Percentiles rank a stretch among this genome's conserved stretches.
Conservation (phyloP, 768 basidiomycete species). For the Hericium alpestre region DNA sequence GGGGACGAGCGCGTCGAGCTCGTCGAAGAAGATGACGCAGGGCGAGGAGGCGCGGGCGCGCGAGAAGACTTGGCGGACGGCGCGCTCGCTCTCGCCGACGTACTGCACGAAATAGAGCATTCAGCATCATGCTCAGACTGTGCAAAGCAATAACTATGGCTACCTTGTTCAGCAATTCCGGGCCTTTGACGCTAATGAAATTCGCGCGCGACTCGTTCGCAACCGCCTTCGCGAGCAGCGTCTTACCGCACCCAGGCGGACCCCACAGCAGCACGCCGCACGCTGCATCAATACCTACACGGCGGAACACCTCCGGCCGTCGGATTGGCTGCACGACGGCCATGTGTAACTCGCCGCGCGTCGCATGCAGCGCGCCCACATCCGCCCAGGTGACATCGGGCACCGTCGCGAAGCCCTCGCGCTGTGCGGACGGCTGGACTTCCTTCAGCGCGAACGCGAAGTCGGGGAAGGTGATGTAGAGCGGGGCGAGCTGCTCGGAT, state of each 20-base stretch:
- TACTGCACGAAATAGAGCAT: conserved; percentile 42
- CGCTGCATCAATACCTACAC: conserved; percentile 82
- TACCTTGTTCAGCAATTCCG: conserved; percentile 94
- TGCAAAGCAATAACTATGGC: conserved; percentile 4
- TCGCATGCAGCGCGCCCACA: conserved; percentile 80
- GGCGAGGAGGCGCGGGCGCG: conserved; percentile 89
- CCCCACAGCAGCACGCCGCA: conserved; percentile 98
- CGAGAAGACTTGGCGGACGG: conserved; percentile 89
- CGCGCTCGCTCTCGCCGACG: conserved; percentile 93
- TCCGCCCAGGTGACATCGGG: conserved; percentile 94
- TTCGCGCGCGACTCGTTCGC: conserved; percentile 93
- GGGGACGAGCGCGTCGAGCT: conserved; percentile 89
- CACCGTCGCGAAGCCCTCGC: conserved; percentile 96
- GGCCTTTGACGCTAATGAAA: conserved; percentile 97
- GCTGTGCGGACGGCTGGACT: conserved; percentile 91
- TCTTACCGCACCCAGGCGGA: conserved; percentile 97
- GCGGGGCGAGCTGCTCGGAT: conserved; percentile 62
- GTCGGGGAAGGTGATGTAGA: conserved; percentile 74
- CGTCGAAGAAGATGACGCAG: conserved; percentile 93
- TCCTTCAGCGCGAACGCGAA: conserved; percentile 75
- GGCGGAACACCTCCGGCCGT: conserved; percentile 78
- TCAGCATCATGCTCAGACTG: not conserved
- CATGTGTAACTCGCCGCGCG: conserved; percentile 91
- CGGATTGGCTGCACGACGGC: conserved; percentile 93
- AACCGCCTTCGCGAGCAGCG: conserved; percentile 93